These are phyloP conservation scores for Cicer cuneatum DNA, from an alignment of 306 rosid genomes.

Conservation along the genomic window DNA sequence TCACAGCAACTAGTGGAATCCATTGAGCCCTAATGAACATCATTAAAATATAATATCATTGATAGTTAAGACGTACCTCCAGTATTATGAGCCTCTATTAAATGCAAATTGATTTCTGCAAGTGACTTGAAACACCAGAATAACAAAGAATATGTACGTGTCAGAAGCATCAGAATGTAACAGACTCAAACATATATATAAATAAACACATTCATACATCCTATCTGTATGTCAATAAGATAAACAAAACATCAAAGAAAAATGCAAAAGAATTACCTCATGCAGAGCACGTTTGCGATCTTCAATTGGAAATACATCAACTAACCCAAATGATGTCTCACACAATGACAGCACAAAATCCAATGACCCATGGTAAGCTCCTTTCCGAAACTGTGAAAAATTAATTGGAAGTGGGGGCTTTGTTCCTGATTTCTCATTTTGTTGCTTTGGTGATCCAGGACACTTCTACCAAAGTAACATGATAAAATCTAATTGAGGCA, in stretches of 20 bases:
- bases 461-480: conserved; percentile 61
- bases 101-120: conserved; percentile 75
- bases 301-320: conserved; percentile 93
- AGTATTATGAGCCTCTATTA: conserved; percentile 67
- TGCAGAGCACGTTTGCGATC: conserved; percentile 85
- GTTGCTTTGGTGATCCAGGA: conserved; percentile 75
- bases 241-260: conserved; percentile 45
- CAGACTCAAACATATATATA: conserved; percentile 13
- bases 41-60: conserved; percentile 31
- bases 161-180: conserved; percentile 42
- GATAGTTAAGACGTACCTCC: conserved; percentile 72
- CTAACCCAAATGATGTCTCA: conserved; percentile 90
- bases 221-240: conserved; percentile 32
- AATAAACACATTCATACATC: conserved; percentile 20
- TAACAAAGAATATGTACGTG: conserved; percentile 37
- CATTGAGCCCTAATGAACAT: conserved; percentile 31
- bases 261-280: conserved; percentile 67
- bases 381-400: conserved; percentile 73
- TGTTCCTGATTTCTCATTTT: conserved; percentile 63
- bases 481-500: conserved; percentile 38
- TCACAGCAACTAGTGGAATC: conserved; percentile 31
- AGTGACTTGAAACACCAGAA: conserved; percentile 70
- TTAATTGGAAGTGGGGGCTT: conserved; percentile 87
- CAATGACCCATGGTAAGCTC: conserved; percentile 85
- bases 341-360: conserved; percentile 90